Base-by-base conservation (phyloP, 2,329 filamentous ascomycete genomes). In the Aspergillus fischeri region DNA sequence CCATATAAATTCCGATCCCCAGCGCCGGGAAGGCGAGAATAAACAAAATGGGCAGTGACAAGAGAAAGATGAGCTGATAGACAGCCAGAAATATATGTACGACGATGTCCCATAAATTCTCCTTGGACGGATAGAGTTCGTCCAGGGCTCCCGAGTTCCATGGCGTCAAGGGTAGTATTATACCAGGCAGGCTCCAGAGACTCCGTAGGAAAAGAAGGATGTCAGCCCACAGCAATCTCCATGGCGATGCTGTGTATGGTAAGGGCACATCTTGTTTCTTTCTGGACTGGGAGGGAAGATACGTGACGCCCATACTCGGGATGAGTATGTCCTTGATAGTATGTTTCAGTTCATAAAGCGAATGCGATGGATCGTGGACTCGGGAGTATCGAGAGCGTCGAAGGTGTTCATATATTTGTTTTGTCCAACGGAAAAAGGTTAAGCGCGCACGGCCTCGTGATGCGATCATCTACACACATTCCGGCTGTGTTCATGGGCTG, bases 51-150 rank as follows among this genome's bases (percentile, higher is more conserved):
- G 86, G 83, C 2, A 91, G 66, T 0, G 79, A 78, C 0, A 88
- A 14, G 8, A 91, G 67, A 67, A 90, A 89, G 0, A 66, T 64
- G 0, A 83, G 62, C 72, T 91, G 88, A n/a, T 83, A 67, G 10
- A 87, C 53, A 29, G 81, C 67, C 3, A 91, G 78, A 44, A 89
- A 53, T 3, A 77, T 32, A 64, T 92, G 89, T 5, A 88, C 66
- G 17, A 72, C 65, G 24, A 90, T 70, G 56, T 80, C 82, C 62
- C 78, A 80, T 0, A 85, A 35, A 62, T 91, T 91, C 47, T 73
- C 69, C 14, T 65, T 57, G 0, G 82, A 86, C 1, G 80, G 80
- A 58, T 86, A 82, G 20, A 91, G 75, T 74, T 92, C 89, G 64
- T 87, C 85, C 49, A 89, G 78, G 64, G 59, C 45, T 14, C 77